Evolutionary conservation across 1,284 basidiomycete genomes (phyloP).

Genomic region (Ustilago xerochloae): DNA sequence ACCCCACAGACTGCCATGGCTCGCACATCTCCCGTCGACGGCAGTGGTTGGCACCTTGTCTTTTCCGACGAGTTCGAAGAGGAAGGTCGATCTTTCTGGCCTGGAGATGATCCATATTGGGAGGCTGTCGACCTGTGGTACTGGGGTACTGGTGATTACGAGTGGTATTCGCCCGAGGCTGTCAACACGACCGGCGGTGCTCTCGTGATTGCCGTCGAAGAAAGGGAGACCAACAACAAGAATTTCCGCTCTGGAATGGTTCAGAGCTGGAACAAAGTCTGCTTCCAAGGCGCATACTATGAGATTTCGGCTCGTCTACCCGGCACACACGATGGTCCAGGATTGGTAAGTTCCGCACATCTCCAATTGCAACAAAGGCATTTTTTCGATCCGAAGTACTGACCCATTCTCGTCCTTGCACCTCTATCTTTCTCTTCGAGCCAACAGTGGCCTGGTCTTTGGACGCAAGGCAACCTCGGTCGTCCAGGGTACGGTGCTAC

Average conservation of each 20-base stretch:
- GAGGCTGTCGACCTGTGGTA: constrained; percentile 73
- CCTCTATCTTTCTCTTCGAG: neutral
- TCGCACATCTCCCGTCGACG: constrained; percentile 31
- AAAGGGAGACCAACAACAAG: constrained; percentile 56
- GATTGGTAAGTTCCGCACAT: constrained; percentile 8
- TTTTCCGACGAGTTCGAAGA: constrained; percentile 78
- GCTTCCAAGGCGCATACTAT: constrained; percentile 67
- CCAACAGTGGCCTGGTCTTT: constrained; percentile 69
- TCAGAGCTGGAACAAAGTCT: constrained; percentile 67
- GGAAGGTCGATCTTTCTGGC: constrained; percentile 74
- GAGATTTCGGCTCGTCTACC: constrained; percentile 52
- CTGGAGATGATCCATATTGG: constrained; percentile 67
- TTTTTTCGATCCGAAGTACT: neutral
- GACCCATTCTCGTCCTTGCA: neutral
- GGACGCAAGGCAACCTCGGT: constrained; percentile 64
- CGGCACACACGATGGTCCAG: constrained; percentile 25
- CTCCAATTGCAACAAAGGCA: no score
- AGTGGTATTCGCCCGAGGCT: constrained; percentile 69
- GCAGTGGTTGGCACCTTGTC: constrained; percentile 72
- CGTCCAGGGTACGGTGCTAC: constrained; percentile 66
- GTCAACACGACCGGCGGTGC: constrained; percentile 56
- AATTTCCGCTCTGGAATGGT: constrained; percentile 67
- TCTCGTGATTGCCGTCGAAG: constrained; percentile 59
- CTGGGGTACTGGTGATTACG: constrained; percentile 63
- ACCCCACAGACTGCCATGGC: constrained; percentile 41